These are phyloP conservation scores for Ganoderma meredithae DNA, from an alignment of 1,284 basidiomycete genomes.

Conservation along the genomic window DNA sequence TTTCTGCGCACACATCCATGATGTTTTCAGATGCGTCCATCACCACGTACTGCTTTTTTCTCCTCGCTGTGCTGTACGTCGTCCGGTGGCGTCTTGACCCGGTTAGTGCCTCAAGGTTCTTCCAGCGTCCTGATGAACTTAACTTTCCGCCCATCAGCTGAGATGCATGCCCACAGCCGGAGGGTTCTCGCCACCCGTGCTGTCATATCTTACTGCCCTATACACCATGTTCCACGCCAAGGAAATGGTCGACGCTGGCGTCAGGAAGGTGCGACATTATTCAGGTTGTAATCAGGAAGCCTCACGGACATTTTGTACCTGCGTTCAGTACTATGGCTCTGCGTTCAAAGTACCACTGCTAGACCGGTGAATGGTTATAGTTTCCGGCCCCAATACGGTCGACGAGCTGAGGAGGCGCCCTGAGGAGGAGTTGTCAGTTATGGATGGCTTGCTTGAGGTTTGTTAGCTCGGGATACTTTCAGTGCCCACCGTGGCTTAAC, in stretches of 20 bases:
- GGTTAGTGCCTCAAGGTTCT: background rate
- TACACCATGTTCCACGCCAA: background rate
- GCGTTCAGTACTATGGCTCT: slow-evolving; percentile 32
- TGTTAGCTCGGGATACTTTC: background rate
- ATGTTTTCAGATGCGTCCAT: too few species aligned
- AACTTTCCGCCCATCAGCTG: background rate
- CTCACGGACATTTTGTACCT: too few species aligned
- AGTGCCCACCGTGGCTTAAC: slow-evolving; percentile 31
- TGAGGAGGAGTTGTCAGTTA: slow-evolving; percentile 44
- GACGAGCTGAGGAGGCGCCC: slow-evolving; percentile 45
- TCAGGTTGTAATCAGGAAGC: too few species aligned
- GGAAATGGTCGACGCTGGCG: background rate
- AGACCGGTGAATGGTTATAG: slow-evolving; percentile 42
- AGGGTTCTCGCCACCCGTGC: background rate
- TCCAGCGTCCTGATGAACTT: background rate
- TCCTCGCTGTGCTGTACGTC: background rate
- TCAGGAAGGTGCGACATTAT: background rate
- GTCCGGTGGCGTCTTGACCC: background rate
- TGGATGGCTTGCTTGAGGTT: slow-evolving; percentile 28
- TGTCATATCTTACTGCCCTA: background rate
- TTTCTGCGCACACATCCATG: too few species aligned
- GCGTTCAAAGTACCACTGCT: slow-evolving; percentile 44
- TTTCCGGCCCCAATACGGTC: slow-evolving; percentile 41
- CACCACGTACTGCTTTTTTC: background rate
- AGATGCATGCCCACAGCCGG: background rate